These are phyloP conservation scores for Artomyces pyxidatus DNA, from an alignment of 768 basidiomycete species.

Conservation along the genomic window DNA sequence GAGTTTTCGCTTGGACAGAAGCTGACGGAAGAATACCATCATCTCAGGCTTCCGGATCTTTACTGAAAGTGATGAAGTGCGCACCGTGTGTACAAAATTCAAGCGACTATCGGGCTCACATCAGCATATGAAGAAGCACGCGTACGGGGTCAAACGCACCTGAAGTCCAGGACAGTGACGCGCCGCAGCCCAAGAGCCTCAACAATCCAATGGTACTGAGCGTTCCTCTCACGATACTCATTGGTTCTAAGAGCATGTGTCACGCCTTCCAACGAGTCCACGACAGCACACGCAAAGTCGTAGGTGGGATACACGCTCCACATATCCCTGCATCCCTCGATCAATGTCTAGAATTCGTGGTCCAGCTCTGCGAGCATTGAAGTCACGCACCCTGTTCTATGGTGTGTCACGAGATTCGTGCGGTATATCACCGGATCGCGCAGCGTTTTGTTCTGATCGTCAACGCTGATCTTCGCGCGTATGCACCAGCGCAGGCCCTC, in stretches of 20 bases:
- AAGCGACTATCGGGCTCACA: too few relatives aligned
- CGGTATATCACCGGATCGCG: slow-evolving; percentile 97
- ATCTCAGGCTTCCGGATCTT: too few relatives aligned
- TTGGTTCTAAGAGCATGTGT: slow-evolving; percentile 96
- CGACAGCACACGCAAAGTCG: slow-evolving; percentile 95
- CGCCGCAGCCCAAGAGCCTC: slow-evolving; percentile 69
- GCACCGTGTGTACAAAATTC: slow-evolving; percentile 95
- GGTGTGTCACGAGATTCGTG: slow-evolving; percentile 79
- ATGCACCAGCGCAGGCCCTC: slow-evolving; percentile 91
- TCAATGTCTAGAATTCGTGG: not conserved
- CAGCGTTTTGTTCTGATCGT: slow-evolving; percentile 92
- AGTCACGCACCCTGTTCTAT: slow-evolving; percentile 74
- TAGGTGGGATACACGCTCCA: slow-evolving; percentile 99
- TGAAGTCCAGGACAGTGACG: slow-evolving; percentile 95
- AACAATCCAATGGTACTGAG: slow-evolving; percentile 97
- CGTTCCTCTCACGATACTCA: slow-evolving; percentile 96
- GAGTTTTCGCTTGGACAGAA: slow-evolving; percentile 93
- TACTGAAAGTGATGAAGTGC: too few relatives aligned
- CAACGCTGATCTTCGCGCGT: slow-evolving; percentile 92
- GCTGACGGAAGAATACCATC: too few relatives aligned
- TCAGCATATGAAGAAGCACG: too few relatives aligned
- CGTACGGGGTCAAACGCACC: too few relatives aligned
- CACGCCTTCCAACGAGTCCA: slow-evolving; percentile 93
- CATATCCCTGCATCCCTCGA: slow-evolving; percentile 64
- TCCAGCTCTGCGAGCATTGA: not conserved